Percentiles rank a stretch among this genome's conserved stretches.
Conservation (phyloP, 306 rosid genomes). For the Lathyrus sativus region DNA sequence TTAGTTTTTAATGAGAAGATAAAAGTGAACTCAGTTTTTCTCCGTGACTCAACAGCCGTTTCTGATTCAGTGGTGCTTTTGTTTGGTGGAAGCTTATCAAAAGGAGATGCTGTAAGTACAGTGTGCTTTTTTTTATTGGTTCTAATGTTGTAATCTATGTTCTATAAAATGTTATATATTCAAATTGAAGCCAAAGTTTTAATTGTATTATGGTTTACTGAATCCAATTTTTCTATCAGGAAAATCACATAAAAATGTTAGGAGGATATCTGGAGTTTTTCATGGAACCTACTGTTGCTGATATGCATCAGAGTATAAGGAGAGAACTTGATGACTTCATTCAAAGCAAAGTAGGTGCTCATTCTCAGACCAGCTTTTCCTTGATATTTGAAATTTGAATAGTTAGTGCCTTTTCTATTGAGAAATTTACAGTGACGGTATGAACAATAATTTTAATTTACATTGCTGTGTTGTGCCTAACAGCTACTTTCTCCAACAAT, state of each 20-base stretch:
- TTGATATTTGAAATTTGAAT: conserved; percentile 26
- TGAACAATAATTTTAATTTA: conserved; percentile 12
- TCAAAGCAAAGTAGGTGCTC: conserved; percentile 74
- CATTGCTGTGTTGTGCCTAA: conserved; percentile 30
- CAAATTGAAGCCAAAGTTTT: conserved; percentile 14
- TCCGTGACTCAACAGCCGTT: conserved; percentile 94
- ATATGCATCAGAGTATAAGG: conserved; percentile 64
- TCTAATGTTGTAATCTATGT: conserved; percentile 8
- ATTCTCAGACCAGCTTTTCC: conserved; percentile 29
- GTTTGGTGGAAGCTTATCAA: conserved; percentile 81
- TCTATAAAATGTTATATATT: conserved; percentile 4
- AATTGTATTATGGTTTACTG: conserved; percentile 20
- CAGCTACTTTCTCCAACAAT: conserved; percentile 80
- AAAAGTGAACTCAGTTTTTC: conserved; percentile 94
- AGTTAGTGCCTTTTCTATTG: conserved; percentile 19
- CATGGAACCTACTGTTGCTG: conserved; percentile 78
- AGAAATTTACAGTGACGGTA: not conserved
- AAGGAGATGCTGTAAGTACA: conserved; percentile 70
- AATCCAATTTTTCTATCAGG: conserved; percentile 53
- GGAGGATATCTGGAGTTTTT: conserved; percentile 94
- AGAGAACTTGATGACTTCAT: conserved; percentile 78
- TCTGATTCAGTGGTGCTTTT: conserved; percentile 83
- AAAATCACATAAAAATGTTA: conserved; percentile 87
- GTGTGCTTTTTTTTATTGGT: conserved; percentile 2
- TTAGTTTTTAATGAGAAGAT: conserved; percentile 93